Conservation (phyloP, 768 basidiomycete species). For the Daedaleopsis sinensis region DNA sequence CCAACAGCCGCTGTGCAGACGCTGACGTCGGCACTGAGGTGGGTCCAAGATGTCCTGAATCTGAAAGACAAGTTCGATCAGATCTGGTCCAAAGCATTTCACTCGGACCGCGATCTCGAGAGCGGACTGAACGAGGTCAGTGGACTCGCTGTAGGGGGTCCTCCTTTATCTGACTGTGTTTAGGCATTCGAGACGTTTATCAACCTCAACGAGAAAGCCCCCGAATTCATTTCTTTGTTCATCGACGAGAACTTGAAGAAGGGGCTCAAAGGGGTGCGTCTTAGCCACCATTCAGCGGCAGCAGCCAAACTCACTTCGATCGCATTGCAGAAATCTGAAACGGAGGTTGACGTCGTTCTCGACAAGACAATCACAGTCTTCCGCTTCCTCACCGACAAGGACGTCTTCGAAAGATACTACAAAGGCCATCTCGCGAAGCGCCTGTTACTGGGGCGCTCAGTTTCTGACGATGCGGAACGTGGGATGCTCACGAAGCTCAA, state of each 20-base stretch:
- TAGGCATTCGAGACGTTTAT: constrained; percentile 94
- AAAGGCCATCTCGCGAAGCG: constrained; percentile 95
- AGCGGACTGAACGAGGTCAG: constrained; percentile 82
- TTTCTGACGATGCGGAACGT: constrained; percentile 97
- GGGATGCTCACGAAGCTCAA: constrained; percentile 98
- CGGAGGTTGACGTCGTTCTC: constrained; percentile 84
- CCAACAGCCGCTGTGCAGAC: constrained; percentile 47
- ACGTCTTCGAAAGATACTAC: constrained; percentile 98
- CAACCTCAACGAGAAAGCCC: constrained; percentile 82
- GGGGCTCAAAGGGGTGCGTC: constrained; percentile 88
- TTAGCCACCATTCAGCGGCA: neutral
- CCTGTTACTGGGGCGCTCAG: constrained; percentile 80
- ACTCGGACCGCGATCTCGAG: constrained; percentile 75
- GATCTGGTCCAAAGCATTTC: constrained; percentile 73
- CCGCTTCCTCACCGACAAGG: constrained; percentile 92
- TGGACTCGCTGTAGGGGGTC: neutral
- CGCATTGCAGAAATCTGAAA: constrained; percentile 81
- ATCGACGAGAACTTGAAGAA: constrained; percentile 96
- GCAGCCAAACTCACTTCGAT: neutral
- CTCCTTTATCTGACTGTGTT: neutral
- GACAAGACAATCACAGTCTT: constrained; percentile 98
- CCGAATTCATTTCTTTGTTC: constrained; percentile 95
- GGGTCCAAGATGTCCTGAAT: constrained; percentile 91
- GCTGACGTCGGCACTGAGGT: constrained; percentile 71
- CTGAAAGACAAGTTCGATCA: constrained; percentile 91